A percentile compares a stretch with the other conserved stretches of the same genome.
Conservation (phyloP, 2,329 filamentous ascomycete genomes). For the Cytospora chrysosperma region DNA sequence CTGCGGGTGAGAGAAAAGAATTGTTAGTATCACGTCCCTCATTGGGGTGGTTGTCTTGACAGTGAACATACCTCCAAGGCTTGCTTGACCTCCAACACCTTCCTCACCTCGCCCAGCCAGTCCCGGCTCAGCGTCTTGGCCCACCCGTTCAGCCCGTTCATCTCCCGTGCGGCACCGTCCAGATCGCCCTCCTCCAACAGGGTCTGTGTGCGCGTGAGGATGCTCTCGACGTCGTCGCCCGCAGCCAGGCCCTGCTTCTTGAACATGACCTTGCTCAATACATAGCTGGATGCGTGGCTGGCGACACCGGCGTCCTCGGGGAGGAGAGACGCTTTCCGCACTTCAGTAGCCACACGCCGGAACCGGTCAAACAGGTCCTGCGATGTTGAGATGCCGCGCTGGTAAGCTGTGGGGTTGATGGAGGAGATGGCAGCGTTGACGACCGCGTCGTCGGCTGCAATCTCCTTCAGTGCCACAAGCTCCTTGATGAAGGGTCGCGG, state of each 20-base stretch:
- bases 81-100: conserved; percentile 92
- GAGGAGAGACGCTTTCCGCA: conserved; percentile 88
- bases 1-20: conserved; percentile 42
- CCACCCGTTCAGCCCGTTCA: conserved; percentile 92
- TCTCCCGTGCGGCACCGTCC: conserved; percentile 87
- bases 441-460: conserved; percentile 78
- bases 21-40: conserved; percentile 28
- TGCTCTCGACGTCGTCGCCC: conserved; percentile 89
- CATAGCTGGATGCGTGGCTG: conserved; percentile 84
- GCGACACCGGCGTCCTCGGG: conserved; percentile 94
- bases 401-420: conserved; percentile 91
- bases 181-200: conserved; percentile 90
- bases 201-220: conserved; percentile 85
- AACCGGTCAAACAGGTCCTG: conserved; percentile 93
- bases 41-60: neutral
- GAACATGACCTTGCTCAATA: conserved; percentile 93
- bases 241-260: conserved; percentile 84
- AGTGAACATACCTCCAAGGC: conserved; percentile 78
- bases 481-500: conserved; percentile 88
- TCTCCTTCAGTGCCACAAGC: conserved; percentile 91
- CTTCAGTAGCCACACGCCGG: conserved; percentile 86
- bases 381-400: conserved; percentile 80
- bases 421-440: conserved; percentile 94
- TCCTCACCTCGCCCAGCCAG: conserved; percentile 87
- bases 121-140: conserved; percentile 92